Conservation (phyloP, 108 stramenopile genomes). For the Cyclotella sp. region DNA sequence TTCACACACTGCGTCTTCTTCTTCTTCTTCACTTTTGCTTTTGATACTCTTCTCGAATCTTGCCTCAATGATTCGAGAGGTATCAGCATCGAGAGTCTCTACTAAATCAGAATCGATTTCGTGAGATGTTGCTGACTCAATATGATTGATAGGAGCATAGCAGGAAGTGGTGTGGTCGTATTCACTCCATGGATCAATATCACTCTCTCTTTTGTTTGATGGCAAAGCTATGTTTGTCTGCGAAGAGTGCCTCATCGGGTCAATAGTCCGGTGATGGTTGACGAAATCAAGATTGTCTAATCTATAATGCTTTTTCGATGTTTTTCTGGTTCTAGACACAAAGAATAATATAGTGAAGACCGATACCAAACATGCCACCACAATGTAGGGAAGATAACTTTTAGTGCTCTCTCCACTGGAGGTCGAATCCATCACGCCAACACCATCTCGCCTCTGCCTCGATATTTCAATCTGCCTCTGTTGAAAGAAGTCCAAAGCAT, state of each 20-base stretch:
- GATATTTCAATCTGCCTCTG: constrained; percentile 22
- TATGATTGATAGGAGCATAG: neutral
- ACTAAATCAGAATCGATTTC: constrained; percentile 11
- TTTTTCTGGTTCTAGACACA: constrained; percentile 2
- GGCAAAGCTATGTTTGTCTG: constrained; percentile 19
- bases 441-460: constrained; percentile 4
- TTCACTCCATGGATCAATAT: constrained; percentile 12
- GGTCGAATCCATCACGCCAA: neutral
- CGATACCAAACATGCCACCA: constrained; percentile 2
- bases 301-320: neutral
- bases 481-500: constrained; percentile 42
- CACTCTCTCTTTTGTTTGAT: constrained; percentile 15
- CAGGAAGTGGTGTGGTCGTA: neutral
- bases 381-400: neutral
- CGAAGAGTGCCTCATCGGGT: constrained; percentile 7
- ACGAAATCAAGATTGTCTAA: neutral
- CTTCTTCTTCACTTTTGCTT: neutral
- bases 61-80: constrained; percentile 35
- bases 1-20: neutral
- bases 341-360: neutral
- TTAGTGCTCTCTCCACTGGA: neutral
- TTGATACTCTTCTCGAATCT: neutral
- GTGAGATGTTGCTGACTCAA: neutral
- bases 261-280: neutral
- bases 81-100: constrained; percentile 37